These are phyloP conservation scores for Didymella sp. DNA, from an alignment of 2,329 filamentous ascomycete genomes.

Conservation along the genomic window DNA sequence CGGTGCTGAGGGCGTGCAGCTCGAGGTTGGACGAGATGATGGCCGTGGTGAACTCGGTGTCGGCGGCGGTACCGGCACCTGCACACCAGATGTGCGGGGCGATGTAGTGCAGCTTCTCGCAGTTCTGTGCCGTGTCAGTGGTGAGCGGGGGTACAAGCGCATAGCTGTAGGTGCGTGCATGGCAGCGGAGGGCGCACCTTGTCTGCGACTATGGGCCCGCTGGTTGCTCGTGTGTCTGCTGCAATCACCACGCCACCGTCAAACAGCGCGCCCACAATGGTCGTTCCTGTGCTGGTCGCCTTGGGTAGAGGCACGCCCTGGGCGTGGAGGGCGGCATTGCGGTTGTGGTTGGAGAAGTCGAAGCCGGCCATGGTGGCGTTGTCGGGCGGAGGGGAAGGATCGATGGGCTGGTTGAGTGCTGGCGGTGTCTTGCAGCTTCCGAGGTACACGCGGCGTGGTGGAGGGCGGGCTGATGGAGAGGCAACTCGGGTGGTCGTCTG, in stretches of 20 bases:
- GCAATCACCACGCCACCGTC: slow-evolving; percentile 98
- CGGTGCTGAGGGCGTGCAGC: slow-evolving; percentile 93
- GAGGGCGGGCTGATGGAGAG: background rate
- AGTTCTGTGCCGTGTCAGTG: slow-evolving; percentile 68
- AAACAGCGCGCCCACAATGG: slow-evolving; percentile 96
- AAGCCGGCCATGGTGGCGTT: slow-evolving; percentile 71
- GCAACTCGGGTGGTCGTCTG: background rate
- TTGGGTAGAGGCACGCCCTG: slow-evolving; percentile 94
- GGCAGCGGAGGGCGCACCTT: slow-evolving; percentile 63
- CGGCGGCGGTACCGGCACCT: slow-evolving; percentile 94
- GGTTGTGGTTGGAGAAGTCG: slow-evolving; percentile 99
- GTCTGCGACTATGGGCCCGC: slow-evolving; percentile 97
- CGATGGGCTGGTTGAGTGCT: background rate
- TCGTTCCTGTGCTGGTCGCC: slow-evolving; percentile 97
- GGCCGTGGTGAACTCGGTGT: slow-evolving; percentile 98
- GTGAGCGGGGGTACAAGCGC: background rate
- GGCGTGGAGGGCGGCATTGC: slow-evolving; percentile 94
- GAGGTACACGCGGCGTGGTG: background rate
- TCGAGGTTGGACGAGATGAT: slow-evolving; percentile 99
- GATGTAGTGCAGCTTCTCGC: slow-evolving; percentile 99
- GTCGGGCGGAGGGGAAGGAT: background rate
- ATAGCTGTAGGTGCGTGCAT: background rate
- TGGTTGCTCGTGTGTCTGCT: slow-evolving; percentile 96
- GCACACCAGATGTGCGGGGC: slow-evolving; percentile 99
- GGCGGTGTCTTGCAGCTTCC: background rate